These are phyloP conservation scores for Vigna reflexopilosa DNA, from an alignment of 306 rosid species.

Conservation along the genomic window DNA sequence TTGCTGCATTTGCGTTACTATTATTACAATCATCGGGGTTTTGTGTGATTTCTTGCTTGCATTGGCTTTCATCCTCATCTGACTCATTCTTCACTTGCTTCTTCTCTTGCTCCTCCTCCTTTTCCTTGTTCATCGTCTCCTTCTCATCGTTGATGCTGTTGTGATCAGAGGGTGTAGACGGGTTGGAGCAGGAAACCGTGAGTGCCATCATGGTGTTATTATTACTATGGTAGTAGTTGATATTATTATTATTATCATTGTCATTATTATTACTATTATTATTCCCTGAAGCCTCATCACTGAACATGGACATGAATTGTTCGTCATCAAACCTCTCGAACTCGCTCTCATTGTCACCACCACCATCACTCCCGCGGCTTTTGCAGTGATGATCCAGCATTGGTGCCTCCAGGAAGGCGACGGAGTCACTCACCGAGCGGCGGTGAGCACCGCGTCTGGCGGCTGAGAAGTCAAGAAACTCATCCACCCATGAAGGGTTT, in stretches of 20 bases:
- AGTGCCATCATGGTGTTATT: constrained; percentile 35
- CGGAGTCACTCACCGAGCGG: constrained; percentile 77
- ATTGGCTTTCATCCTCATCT: constrained; percentile 70
- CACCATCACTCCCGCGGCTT: not conserved
- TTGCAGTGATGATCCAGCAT: constrained; percentile 55
- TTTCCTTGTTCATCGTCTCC: constrained; percentile 35
- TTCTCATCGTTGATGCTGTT: constrained; percentile 75
- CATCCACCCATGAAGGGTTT: constrained; percentile 88
- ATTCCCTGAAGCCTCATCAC: constrained; percentile 59
- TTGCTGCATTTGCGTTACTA: constrained; percentile 35
- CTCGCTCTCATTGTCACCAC: constrained; percentile 36
- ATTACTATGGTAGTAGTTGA: not conserved
- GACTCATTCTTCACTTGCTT: constrained; percentile 63
- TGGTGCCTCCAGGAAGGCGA: constrained; percentile 71
- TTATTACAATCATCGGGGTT: constrained; percentile 2
- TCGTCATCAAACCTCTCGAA: constrained; percentile 84
- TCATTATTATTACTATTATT: not conserved
- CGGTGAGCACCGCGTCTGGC: constrained; percentile 80
- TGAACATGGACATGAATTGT: constrained; percentile 86
- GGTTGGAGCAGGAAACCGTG: constrained; percentile 66
- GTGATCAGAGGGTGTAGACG: constrained; percentile 82
- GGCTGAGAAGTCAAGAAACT: constrained; percentile 81
- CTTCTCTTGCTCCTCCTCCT: constrained; percentile 14
- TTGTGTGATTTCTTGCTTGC: constrained; percentile 53
- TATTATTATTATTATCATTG: not conserved